Base-by-base conservation (phyloP, 2,329 filamentous ascomycete species). In the Paecilomyces sp. region DNA sequence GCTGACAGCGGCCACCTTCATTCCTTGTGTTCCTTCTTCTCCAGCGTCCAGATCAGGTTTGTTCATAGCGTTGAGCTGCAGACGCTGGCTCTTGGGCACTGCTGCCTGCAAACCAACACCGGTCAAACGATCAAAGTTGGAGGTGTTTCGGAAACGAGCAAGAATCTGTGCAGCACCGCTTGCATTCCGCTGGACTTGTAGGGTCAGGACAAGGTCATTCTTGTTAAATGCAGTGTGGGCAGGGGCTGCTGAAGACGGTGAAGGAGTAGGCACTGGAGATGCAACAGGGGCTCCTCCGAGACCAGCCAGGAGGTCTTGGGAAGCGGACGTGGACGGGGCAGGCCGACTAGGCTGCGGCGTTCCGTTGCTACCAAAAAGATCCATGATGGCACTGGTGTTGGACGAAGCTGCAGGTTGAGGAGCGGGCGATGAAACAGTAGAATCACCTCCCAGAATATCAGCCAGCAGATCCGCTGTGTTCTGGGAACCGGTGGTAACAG, bases 81-180 rank as follows among this genome's bases (percentile, higher is more conserved):
- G 78, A 74, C 94, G 96, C 77, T 99, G 94, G 53, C 90, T 91
- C 78, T 97, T 99, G 8, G 94, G 94, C 58, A 99, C 94, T 0
- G 94, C 94, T 52, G 93, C 94, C 74, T 99, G 94, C 65, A 99
- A 75, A 28, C 90, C 91, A 31, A 97, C 90, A 54, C 84, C 85
- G 15, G 87, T 87, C 55, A 97, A 80, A 13, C 80, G 77, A 13
- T 82, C 82, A 31, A 88, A 85, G 60, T 82, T 81, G 13, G 87
- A 88, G 0, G 78, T 84, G 74, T 97, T 97, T 47, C 84, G 85
- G 81, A 99, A 99, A 8, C 87, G 86, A 15, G 92, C 92, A 56
- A 88, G 81, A 6, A 96, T 87, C 71, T 96, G 92, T 22, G 96
- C 88, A 8, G 85, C 85, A 54, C 88, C 90, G 3, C 62, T 65